Evolutionary conservation across 331 rosid genomes (phyloP).

Genomic region (Malus hybrid): DNA sequence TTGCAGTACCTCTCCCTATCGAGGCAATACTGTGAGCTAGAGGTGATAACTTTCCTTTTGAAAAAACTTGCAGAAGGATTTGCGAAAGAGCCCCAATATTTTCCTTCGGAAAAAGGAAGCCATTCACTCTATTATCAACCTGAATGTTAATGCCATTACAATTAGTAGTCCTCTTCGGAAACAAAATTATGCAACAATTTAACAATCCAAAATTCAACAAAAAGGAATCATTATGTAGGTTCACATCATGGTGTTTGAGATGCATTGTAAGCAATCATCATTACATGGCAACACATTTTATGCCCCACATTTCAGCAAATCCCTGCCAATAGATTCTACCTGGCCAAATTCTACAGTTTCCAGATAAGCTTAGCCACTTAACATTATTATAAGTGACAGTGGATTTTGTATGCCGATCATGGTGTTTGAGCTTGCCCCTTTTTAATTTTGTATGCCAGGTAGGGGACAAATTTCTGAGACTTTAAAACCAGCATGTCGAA

Average conservation of each 20-base stretch:
- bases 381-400: too few species aligned
- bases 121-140: conserved; percentile 90
- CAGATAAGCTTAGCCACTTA: background rate
- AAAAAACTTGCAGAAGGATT: conserved; percentile 52
- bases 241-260: background rate
- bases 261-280: background rate
- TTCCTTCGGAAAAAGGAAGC: conserved; percentile 75
- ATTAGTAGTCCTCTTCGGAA: conserved; percentile 31
- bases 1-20: conserved; percentile 57
- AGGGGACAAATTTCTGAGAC: background rate
- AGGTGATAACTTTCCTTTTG: conserved; percentile 60
- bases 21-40: conserved; percentile 71
- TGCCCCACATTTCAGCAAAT: background rate
- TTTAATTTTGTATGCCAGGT: background rate
- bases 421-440: background rate
- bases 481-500: background rate
- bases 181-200: background rate
- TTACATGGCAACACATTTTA: background rate
- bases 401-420: background rate
- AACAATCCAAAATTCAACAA: background rate
- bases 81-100: conserved; percentile 46
- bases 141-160: conserved; percentile 27
- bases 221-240: background rate
- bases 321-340: background rate
- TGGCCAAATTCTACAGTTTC: background rate